These are phyloP conservation scores for Eucalyptus tenuipes DNA, from an alignment of 345 rosid genomes.

Conservation along the genomic window DNA sequence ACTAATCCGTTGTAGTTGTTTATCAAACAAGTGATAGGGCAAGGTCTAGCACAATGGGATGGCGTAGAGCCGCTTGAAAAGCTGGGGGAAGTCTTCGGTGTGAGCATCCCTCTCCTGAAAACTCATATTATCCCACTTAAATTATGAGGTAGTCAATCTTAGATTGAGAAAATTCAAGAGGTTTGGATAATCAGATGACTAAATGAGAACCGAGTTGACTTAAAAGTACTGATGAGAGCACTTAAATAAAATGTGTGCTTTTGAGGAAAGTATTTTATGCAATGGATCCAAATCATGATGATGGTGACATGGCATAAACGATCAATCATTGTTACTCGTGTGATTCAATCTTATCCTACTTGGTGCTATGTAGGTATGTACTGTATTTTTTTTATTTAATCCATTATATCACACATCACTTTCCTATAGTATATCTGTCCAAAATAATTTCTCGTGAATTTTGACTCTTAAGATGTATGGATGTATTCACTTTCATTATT, in stretches of 20 bases:
- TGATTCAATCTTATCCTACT: too few relatives aligned
- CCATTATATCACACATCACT: background rate
- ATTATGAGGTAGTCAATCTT: too few relatives aligned
- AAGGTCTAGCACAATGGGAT: too few relatives aligned
- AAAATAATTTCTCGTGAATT: background rate
- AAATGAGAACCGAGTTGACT: background rate
- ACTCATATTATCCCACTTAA: accelerated
- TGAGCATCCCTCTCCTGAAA: too few relatives aligned
- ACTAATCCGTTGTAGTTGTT: too few relatives aligned
- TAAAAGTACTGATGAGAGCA: background rate
- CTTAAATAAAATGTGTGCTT: background rate
- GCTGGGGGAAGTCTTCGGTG: too few relatives aligned
- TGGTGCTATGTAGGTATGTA: background rate
- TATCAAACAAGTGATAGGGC: too few relatives aligned
- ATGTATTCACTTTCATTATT: background rate
- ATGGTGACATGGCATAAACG: accelerated
- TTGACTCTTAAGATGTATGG: background rate
- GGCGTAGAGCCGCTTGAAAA: too few relatives aligned
- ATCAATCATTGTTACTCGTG: background rate
- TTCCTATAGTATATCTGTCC: too few relatives aligned
- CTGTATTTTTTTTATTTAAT: background rate
- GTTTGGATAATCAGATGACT: too few relatives aligned
- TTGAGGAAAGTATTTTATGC: background rate
- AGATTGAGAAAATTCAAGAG: too few relatives aligned
- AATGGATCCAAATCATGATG: accelerated